phyloP scores from a whole-genome alignment of 306 rosid species.

The Benincasa hispida region DNA sequence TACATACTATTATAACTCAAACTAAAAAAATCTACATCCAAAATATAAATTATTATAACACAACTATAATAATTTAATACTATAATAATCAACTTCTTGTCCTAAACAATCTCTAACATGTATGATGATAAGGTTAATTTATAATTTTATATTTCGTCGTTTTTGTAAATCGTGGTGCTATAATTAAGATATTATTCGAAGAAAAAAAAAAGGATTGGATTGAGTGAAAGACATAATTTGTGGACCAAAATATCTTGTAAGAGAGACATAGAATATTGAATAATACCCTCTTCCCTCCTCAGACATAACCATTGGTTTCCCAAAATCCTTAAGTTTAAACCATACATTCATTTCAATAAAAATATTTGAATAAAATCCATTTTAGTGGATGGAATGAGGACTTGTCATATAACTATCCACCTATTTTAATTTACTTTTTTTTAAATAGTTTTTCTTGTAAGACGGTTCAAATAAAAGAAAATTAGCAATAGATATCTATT shows the following conservation, averaged over 20 bases:
- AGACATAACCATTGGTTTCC: neutral
- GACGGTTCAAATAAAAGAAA: no score
- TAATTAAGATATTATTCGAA: neutral
- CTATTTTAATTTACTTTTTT: no score
- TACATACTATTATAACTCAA: no score
- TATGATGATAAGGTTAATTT: neutral
- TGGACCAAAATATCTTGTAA: constrained; percentile 2
- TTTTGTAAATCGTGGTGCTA: neutral
- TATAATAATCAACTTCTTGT: no score
- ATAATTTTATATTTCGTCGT: neutral
- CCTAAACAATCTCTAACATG: no score
- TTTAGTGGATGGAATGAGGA: neutral
- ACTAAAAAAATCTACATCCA: no score
- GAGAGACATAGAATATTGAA: constrained; percentile 3
- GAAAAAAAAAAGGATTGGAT: neutral
- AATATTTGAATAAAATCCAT: neutral
- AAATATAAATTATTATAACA: no score
- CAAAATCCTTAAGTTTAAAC: neutral
- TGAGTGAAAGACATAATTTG: neutral
- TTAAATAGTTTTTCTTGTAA: no score
- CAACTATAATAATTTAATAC: no score
- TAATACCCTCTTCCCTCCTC: neutral
- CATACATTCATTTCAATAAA: neutral
- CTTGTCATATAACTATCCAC: no score
- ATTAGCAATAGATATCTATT: no score